Percentiles rank a stretch among this genome's conserved stretches.
Evolutionary conservation across 192 early-diverging fungal species (phyloP).

Genomic region (Chytriomyces confervae): DNA sequence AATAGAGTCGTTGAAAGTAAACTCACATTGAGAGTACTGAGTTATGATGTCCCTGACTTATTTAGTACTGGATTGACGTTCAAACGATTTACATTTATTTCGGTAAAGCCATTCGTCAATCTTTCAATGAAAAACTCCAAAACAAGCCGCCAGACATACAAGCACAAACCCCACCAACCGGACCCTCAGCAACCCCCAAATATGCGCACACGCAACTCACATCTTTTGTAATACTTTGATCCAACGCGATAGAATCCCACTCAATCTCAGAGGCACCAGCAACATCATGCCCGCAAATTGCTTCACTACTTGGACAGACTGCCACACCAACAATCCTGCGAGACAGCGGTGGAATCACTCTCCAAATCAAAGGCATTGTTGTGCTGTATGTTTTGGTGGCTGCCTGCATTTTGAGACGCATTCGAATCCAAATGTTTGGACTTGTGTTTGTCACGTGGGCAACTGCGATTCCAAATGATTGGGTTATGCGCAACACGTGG

Average conservation of each 20-base stretch:
- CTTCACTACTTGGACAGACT: slow-evolving; percentile 31
- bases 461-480: slow-evolving; percentile 21
- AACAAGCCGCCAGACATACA: not conserved
- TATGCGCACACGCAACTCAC: too few species aligned
- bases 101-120: too few species aligned
- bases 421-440: not conserved
- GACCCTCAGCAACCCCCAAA: not conserved
- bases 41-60: too few species aligned
- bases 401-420: not conserved
- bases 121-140: not conserved
- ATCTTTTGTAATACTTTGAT: not conserved
- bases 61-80: too few species aligned
- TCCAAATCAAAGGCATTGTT: slow-evolving; percentile 6
- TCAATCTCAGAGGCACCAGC: slow-evolving; percentile 4
- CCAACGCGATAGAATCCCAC: slow-evolving; percentile 9
- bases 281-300: slow-evolving; percentile 20
- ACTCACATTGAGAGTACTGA: too few species aligned
- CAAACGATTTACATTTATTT: too few species aligned
- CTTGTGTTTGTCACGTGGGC: slow-evolving; percentile 33
- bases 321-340: slow-evolving; percentile 16
- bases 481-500: slow-evolving; percentile 5
- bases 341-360: slow-evolving; percentile 12
- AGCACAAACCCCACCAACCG: not conserved
- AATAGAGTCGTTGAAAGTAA: too few species aligned
- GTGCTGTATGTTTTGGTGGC: slow-evolving; percentile 24